Evolutionary conservation across 441 rosid genomes (phyloP).

Genomic region (Brassica balearica): DNA sequence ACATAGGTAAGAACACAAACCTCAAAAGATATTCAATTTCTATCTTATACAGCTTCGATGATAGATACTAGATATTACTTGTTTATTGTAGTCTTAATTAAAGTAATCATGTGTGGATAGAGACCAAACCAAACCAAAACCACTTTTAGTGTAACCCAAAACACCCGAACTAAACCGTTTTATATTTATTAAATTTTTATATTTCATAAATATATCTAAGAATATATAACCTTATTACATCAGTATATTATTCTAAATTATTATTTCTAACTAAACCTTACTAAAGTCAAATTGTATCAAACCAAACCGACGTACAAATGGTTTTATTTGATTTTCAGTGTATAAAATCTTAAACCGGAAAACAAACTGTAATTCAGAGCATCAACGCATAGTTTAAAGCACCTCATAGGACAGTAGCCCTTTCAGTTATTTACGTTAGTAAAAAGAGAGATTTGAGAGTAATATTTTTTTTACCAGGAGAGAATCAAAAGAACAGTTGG

Average conservation of each 20-base stretch:
- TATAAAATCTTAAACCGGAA: constrained; percentile 12
- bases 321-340: constrained; percentile 4
- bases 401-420: neutral
- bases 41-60: neutral
- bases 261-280: neutral
- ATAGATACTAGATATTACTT: neutral
- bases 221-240: neutral
- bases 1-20: neutral
- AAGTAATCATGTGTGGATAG: neutral
- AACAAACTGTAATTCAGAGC: neutral
- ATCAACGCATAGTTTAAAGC: neutral
- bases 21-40: neutral
- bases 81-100: neutral
- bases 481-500: constrained; percentile 49
- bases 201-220: neutral
- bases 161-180: neutral
- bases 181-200: neutral
- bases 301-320: constrained; percentile 1
- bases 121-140: neutral
- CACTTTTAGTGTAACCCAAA: neutral
- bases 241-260: neutral
- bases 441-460: constrained; percentile 4
- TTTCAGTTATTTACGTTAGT: constrained; percentile 1
- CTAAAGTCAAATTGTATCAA: neutral
- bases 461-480: constrained; percentile 54